Percentiles rank a stretch among this genome's conserved stretches.
Conservation (phyloP, 2,329 filamentous ascomycete species). For the Rhexocercosporidium sp. region DNA sequence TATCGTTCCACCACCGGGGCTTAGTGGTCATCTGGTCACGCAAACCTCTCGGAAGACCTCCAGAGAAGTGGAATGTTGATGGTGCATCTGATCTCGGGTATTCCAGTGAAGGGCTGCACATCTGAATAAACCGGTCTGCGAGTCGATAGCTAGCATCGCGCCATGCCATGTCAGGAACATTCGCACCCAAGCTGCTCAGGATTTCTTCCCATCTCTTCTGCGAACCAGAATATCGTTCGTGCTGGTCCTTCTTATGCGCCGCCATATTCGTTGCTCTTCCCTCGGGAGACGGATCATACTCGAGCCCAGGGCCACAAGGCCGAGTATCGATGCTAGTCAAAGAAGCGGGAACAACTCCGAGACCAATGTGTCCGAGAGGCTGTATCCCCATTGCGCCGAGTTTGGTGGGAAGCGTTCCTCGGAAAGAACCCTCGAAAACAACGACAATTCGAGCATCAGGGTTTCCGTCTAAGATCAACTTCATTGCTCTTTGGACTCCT, state of each 20-base stretch:
- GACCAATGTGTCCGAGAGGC: constrained; percentile 45
- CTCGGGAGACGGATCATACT: constrained; percentile 42
- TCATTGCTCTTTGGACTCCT: constrained; percentile 37
- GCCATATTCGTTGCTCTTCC: constrained; percentile 45
- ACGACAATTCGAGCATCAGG: constrained; percentile 44
- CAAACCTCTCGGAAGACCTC: background rate
- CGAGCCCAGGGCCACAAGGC: constrained; percentile 35
- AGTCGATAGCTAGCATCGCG: constrained; percentile 33
- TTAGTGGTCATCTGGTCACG: background rate
- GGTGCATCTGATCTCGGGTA: constrained; percentile 18
- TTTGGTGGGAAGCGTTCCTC: constrained; percentile 45
- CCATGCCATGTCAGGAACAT: constrained; percentile 17
- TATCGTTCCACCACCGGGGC: background rate
- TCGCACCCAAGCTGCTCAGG: background rate
- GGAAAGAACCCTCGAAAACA: constrained; percentile 48
- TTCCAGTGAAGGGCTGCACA: constrained; percentile 44
- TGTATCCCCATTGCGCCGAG: constrained; percentile 48
- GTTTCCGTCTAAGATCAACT: constrained; percentile 18
- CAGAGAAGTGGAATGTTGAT: background rate
- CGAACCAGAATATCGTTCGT: constrained; percentile 19
- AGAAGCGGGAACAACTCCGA: constrained; percentile 46
- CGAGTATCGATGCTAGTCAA: constrained; percentile 46
- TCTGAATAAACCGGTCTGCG: constrained; percentile 40
- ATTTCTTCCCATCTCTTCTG: constrained; percentile 10
- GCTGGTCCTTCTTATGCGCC: constrained; percentile 34